These are phyloP conservation scores for Naganishia cerealis DNA, from an alignment of 1,284 basidiomycete genomes.

Conservation along the genomic window DNA sequence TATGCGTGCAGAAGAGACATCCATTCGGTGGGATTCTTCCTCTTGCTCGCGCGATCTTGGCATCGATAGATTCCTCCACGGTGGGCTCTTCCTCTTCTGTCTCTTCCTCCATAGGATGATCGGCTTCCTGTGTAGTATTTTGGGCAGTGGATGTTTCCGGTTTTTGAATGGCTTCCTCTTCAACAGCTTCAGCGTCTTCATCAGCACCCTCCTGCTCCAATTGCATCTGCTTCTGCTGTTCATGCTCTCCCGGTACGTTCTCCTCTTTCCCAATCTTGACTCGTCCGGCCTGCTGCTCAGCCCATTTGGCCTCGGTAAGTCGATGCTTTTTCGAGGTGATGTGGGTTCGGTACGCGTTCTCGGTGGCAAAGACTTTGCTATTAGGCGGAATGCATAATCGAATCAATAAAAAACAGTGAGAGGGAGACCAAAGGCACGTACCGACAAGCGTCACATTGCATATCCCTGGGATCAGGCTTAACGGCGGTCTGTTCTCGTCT, in stretches of 20 bases:
- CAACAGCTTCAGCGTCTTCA: conserved; percentile 15
- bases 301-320: conserved; percentile 68
- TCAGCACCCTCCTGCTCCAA: conserved; percentile 12
- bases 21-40: conserved; percentile 24
- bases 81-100: conserved; percentile 25
- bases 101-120: conserved; percentile 26
- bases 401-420: not conserved
- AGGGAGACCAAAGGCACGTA: conserved; percentile 49
- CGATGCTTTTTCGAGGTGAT: conserved; percentile 86
- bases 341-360: conserved; percentile 86
- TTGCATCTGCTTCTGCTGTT: conserved; percentile 18
- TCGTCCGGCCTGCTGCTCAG: conserved; percentile 18
- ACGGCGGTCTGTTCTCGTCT: conserved; percentile 71
- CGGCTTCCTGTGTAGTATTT: not conserved
- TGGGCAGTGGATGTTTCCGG: conserved; percentile 1
- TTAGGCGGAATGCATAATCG: not conserved
- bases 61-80: conserved; percentile 65
- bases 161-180: not conserved
- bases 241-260: conserved; percentile 16
- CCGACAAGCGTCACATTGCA: conserved; percentile 79
- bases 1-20: conserved; percentile 81
- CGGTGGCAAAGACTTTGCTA: conserved; percentile 85
- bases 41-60: conserved; percentile 70
- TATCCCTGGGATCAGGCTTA: conserved; percentile 64
- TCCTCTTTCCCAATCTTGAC: conserved; percentile 19